Base-by-base conservation (phyloP, 352 stramenopile species). In the Globisporangium orthogonon region DNA sequence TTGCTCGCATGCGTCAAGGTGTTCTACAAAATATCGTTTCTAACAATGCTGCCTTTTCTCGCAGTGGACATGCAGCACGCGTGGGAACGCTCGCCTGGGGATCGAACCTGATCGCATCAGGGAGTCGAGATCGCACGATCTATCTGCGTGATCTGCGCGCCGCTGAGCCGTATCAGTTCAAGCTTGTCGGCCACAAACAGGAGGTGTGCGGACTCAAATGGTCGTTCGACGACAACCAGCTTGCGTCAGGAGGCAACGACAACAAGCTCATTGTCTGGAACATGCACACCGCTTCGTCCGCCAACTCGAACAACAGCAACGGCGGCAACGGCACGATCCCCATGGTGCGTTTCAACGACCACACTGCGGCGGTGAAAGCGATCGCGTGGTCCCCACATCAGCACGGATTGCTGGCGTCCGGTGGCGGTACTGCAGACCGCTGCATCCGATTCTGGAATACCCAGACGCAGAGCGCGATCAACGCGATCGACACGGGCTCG, bases 391-490 rank as follows among this genome's bases (percentile, higher is more conserved):
- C 86, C 28, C 96, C 96, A 7, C 96, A 99, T 70, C 92, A 99
- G 61, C 83, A 97, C 63, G 96, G 95, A 7, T 85, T 98, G 13
- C 71, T 99, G 50, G 95, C 96, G 23, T 98, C 88, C 35, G 96
- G 96, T 9, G 96, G 95, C 30, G 96, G 96, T 50, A 98, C 96
- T 28, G 96, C 97, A 2, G 95, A 99, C 75, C 77, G 95, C 9
- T 98, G 94, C 66, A 98, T 99, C 63, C 87, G 95, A 37, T 99
- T 99, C 75, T 98, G 95, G 91, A 98, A 99, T 74, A 98, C 93
- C 14, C 76, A 97, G 17, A 98, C 86, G 37, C 80, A 95, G 52
- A 80, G 77, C 1, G 65, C 74, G 28, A 78, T 98, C 7, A 92
- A 94, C 47, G 91, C 83, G 43, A 82, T 99, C 35, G 97, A 99